These are phyloP conservation scores for Colletotrichum endophyticum DNA, from an alignment of 2,329 filamentous ascomycete genomes.

Conservation along the genomic window DNA sequence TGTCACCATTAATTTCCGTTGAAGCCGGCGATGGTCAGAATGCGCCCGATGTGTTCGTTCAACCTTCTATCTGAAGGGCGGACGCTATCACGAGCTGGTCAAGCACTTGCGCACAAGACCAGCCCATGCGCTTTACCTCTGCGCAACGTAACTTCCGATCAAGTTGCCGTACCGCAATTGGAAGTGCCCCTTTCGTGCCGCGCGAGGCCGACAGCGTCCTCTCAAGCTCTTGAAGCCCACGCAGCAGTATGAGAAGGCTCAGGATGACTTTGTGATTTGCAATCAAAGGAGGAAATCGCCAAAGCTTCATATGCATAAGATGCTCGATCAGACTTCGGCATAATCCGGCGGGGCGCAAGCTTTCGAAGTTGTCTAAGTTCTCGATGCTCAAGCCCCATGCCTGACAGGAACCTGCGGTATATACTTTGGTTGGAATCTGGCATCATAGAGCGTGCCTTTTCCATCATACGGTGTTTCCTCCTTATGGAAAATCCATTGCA, in stretches of 20 bases:
- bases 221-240: background rate
- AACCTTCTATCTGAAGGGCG: background rate
- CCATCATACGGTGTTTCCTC: slow-evolving; percentile 50
- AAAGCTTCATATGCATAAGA: background rate
- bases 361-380: background rate
- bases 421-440: slow-evolving; percentile 44
- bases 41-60: background rate
- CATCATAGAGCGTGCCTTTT: slow-evolving; percentile 47
- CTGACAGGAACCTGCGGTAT: slow-evolving; percentile 30
- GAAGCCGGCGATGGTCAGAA: background rate
- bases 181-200: background rate
- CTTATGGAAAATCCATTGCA: slow-evolving; percentile 32
- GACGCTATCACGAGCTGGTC: background rate
- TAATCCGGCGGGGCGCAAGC: background rate
- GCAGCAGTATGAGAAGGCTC: background rate
- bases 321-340: background rate
- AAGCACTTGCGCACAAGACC: background rate
- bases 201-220: background rate
- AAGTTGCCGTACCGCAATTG: background rate
- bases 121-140: background rate
- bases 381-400: slow-evolving; percentile 2
- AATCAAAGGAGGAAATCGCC: background rate
- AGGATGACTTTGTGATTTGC: background rate
- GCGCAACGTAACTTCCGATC: background rate
- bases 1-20: background rate